Evolutionary conservation across 2,329 filamentous ascomycete genomes (phyloP).

Genomic region (Coniochaeta pulveracea): DNA sequence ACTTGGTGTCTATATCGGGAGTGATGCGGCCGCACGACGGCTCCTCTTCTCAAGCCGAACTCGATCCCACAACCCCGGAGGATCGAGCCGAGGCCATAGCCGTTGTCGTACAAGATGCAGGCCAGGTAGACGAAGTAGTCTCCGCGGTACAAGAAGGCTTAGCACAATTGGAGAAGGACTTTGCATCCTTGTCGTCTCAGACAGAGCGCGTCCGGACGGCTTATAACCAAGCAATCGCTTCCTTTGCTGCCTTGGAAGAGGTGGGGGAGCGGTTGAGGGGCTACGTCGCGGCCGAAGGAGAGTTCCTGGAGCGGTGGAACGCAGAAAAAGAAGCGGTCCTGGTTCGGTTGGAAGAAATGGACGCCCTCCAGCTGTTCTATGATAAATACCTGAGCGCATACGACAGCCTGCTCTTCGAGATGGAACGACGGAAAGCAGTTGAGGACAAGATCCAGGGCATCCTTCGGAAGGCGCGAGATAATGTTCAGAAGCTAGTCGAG

Average conservation of each 20-base stretch:
- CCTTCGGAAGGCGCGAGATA: conserved; percentile 66
- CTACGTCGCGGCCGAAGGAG: conserved; percentile 52
- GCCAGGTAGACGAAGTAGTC: conserved; percentile 55
- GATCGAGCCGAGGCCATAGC: conserved; percentile 76
- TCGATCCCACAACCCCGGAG: conserved; percentile 61
- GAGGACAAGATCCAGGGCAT: conserved; percentile 65
- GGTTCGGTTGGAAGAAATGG: conserved; percentile 62
- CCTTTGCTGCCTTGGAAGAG: conserved; percentile 55
- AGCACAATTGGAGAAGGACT: conserved; percentile 64
- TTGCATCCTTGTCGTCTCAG: conserved; percentile 51
- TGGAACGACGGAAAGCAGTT: conserved; percentile 60
- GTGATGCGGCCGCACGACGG: conserved; percentile 33
- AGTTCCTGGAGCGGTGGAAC: conserved; percentile 59
- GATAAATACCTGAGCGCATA: conserved; percentile 79
- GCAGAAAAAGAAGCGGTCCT: conserved; percentile 62
- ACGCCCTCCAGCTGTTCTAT: conserved; percentile 70
- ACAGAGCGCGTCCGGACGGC: conserved; percentile 43
- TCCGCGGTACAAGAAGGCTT: conserved; percentile 64
- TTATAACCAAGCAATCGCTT: conserved; percentile 46
- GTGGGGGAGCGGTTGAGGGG: conserved; percentile 54
- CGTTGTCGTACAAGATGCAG: conserved; percentile 63
- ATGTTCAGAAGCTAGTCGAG: conserved; percentile 63
- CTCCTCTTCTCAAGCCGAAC: conserved; percentile 22
- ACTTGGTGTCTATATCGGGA: conserved; percentile 49
- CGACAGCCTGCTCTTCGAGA: conserved; percentile 72